Evolutionary conservation across 108 stramenopile species (phyloP).

Genomic region (Discostella pseudostelligera): DNA sequence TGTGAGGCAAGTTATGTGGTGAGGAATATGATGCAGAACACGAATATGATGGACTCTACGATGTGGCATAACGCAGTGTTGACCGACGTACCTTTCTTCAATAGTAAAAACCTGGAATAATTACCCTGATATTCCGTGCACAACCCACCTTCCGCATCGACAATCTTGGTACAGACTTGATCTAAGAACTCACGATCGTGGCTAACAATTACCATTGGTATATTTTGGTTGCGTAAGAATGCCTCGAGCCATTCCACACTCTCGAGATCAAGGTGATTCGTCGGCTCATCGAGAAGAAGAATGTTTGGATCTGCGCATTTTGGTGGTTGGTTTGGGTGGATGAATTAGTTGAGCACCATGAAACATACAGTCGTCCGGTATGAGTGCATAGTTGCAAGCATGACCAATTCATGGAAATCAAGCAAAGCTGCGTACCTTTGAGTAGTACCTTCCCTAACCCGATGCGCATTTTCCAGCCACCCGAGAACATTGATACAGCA

Average conservation of each 20-base stretch:
- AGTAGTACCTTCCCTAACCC: constrained; percentile 96
- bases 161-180: constrained; percentile 95
- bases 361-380: too few species aligned
- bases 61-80: too few species aligned
- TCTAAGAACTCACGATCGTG: constrained; percentile 99
- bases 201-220: constrained; percentile 97
- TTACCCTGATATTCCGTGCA: constrained; percentile 92
- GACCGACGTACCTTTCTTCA: constrained; percentile 87
- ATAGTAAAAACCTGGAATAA: constrained; percentile 90
- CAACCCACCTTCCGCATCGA: constrained; percentile 92
- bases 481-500: constrained; percentile 88
- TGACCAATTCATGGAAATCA: too few species aligned
- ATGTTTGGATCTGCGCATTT: constrained; percentile 83
- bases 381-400: too few species aligned
- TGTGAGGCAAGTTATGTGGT: too few species aligned
- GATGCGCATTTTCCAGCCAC: constrained; percentile 99
- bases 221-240: constrained; percentile 89
- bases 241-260: constrained; percentile 97
- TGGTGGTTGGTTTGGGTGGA: not conserved
- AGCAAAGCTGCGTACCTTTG: constrained; percentile 33
- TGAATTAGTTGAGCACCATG: not conserved
- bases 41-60: too few species aligned
- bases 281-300: constrained; percentile 90
- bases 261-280: constrained; percentile 88
- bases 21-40: too few species aligned